Conservation (phyloP, 192 early-diverging fungal genomes). For the Coemansia sp. region DNA sequence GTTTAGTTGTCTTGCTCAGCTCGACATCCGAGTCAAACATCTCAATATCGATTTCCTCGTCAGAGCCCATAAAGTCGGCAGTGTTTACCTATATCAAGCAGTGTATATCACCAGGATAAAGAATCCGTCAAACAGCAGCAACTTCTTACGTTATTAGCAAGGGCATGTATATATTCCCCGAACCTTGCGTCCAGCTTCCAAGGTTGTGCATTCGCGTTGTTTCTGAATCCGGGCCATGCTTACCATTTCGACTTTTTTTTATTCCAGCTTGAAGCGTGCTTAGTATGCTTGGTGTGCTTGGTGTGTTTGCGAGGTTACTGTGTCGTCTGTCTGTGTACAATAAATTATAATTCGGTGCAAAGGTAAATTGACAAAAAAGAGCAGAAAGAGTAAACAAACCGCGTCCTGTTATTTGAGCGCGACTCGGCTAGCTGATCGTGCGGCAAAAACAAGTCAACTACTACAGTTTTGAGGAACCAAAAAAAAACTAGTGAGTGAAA, state of each 20-base stretch:
- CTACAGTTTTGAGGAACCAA: not conserved
- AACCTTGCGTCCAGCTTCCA: not conserved
- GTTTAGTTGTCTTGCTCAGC: slow-evolving; percentile 30
- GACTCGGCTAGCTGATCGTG: slow-evolving; percentile 1
- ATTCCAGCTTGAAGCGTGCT: not conserved
- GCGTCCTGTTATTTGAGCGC: not conserved
- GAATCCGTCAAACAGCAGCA: not conserved
- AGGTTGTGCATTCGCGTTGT: not conserved
- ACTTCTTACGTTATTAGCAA: not conserved
- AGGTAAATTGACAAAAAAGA: not conserved
- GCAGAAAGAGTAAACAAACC: not conserved
- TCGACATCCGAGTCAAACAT: slow-evolving; percentile 56
- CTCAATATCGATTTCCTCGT: slow-evolving; percentile 56
- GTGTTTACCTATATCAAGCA: slow-evolving; percentile 21
- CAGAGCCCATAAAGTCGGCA: slow-evolving; percentile 45
- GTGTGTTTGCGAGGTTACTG: not conserved
- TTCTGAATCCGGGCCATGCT: not conserved
- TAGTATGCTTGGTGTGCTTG: not conserved
- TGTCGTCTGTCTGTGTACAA: slow-evolving; percentile 5
- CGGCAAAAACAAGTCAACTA: not conserved
- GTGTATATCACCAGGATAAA: not conserved
- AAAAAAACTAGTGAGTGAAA: not conserved
- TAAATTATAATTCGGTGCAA: not conserved
- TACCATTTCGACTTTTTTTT: not conserved
- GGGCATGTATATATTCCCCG: not conserved